Conservation (phyloP, 106 monocot species). For the Cymbidium sinense region DNA sequence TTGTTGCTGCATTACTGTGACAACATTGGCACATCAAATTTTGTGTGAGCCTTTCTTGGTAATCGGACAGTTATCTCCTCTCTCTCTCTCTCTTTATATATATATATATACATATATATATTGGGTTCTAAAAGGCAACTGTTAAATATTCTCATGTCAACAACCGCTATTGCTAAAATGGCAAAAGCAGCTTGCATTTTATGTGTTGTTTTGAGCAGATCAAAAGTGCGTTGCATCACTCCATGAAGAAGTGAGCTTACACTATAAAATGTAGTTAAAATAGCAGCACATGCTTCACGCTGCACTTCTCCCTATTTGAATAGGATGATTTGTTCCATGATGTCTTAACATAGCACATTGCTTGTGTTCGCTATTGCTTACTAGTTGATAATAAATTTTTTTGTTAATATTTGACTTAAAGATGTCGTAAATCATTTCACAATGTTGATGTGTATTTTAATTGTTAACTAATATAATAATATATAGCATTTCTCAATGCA, state of each 20-base stretch:
- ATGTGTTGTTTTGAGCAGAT: background rate
- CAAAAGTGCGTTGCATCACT: background rate
- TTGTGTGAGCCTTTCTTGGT: background rate
- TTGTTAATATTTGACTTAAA: too few relatives aligned
- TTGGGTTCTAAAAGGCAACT: background rate
- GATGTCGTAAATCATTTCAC: too few relatives aligned
- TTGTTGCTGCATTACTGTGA: too few relatives aligned
- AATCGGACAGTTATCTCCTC: background rate
- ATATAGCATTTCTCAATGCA: too few relatives aligned
- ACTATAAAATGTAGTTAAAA: background rate
- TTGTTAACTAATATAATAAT: too few relatives aligned
- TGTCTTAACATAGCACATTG: too few relatives aligned
- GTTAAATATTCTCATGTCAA: background rate
- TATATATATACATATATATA: too few relatives aligned
- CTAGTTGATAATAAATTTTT: too few relatives aligned
- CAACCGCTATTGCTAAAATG: background rate
- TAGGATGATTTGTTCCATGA: too few relatives aligned
- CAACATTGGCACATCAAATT: background rate
- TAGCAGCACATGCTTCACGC: background rate
- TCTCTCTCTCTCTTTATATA: too few relatives aligned
- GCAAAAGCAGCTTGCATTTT: background rate
- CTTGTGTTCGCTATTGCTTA: too few relatives aligned
- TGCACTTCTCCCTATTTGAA: background rate
- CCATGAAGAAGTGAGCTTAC: background rate
- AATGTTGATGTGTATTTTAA: too few relatives aligned